Conservation (phyloP, 2,329 filamentous ascomycete species). For the Zopfia rhizophila region DNA sequence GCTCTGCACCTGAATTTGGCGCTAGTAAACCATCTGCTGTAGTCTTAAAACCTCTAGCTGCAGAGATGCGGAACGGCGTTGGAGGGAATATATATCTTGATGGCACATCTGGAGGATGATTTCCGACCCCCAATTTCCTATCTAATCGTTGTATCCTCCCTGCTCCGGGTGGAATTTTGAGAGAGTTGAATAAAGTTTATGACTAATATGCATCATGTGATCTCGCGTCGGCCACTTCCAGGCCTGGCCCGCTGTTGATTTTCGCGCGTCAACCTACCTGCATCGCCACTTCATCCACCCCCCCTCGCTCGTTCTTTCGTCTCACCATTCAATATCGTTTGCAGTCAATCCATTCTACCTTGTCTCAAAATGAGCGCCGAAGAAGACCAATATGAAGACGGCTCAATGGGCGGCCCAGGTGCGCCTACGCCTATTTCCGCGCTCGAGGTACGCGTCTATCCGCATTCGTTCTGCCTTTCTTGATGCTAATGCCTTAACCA, state of each 20-base stretch:
- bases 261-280: background rate
- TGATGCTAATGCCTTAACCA: conserved; percentile 51
- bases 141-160: no score
- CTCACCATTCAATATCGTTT: background rate
- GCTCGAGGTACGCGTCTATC: conserved; percentile 75
- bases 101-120: no score
- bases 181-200: no score
- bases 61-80: no score
- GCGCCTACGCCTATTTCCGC: conserved; percentile 90
- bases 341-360: background rate
- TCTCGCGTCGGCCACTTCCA: conserved; percentile 4
- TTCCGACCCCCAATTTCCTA: no score
- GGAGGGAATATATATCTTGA: no score
- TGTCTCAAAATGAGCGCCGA: conserved; percentile 58
- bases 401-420: conserved; percentile 80
- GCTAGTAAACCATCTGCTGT: no score
- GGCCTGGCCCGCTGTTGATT: background rate
- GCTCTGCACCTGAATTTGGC: no score
- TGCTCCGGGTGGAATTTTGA: no score
- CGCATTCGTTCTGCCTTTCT: background rate
- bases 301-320: no score
- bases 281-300: conserved; percentile 1
- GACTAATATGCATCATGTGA: no score
- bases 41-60: no score
- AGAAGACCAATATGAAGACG: conserved; percentile 77